A percentile compares a stretch with the other conserved stretches of the same genome.
Conservation (phyloP, 257 asterid genomes). For the Thymus quinquecostatus region DNA sequence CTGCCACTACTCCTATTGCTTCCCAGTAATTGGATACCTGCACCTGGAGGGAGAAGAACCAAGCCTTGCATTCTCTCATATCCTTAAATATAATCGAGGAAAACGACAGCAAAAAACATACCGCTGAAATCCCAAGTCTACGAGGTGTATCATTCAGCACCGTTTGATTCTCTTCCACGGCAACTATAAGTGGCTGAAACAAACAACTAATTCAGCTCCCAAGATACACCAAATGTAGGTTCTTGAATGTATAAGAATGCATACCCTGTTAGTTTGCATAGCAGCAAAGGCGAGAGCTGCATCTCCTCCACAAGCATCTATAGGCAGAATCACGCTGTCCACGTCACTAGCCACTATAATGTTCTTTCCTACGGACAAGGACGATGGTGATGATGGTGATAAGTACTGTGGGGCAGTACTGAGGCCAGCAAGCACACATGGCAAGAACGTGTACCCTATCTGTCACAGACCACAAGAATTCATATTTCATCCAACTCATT, state of each 20-base stretch:
- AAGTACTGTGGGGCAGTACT: conserved; percentile 82
- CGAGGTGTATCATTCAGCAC: conserved; percentile 78
- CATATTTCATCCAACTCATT: too few species aligned
- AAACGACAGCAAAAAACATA: conserved; percentile 33
- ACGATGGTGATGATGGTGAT: conserved; percentile 25
- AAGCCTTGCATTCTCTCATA: not conserved
- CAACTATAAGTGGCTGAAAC: conserved; percentile 80
- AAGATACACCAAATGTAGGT: not conserved
- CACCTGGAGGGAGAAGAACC: conserved; percentile 42
- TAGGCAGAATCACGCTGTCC: conserved; percentile 85
- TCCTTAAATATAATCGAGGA: not conserved
- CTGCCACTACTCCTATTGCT: conserved; percentile 87
- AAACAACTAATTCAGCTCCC: not conserved
- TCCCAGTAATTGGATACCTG: conserved; percentile 91
- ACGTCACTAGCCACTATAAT: conserved; percentile 72
- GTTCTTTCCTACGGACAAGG: conserved; percentile 38
- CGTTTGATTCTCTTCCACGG: conserved; percentile 87
- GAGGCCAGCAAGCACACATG: conserved; percentile 96
- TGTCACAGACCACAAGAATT: not conserved
- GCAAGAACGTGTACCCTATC: conserved; percentile 94
- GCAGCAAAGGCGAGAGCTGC: conserved; percentile 75
- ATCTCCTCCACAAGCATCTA: conserved; percentile 89
- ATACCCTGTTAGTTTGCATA: conserved; percentile 48
- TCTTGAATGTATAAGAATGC: not conserved
- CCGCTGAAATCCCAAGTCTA: conserved; percentile 72